Base-by-base conservation (phyloP, 2,329 filamentous ascomycete species). In the Ceratocystiopsis minuta region DNA sequence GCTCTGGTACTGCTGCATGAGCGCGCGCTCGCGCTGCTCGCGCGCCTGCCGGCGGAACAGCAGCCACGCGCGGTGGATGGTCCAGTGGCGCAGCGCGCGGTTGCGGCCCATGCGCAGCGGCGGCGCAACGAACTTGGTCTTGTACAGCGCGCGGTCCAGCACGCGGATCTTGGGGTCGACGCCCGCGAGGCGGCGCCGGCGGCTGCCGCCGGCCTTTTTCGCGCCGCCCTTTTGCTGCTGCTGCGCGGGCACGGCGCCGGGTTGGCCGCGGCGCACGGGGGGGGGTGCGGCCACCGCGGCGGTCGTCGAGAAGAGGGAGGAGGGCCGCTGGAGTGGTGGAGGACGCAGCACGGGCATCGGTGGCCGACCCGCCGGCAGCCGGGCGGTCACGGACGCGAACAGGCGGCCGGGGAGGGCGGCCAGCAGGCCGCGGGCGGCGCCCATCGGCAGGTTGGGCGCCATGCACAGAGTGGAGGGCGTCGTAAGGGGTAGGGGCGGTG, bases 11-110 rank as follows among this genome's bases (percentile, higher is more conserved):
- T 77, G 70, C 46, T 82, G 69, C 63, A 85, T 75, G 38, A 95
- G 70, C 57, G 87, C 83, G 42, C 68, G 63, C 56, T 82, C 70
- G 40, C 75, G 69, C 33, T 65, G 62, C 49, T 71, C 66, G 39
- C 77, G 76, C 53, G 77, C 70, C 56, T 81, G 72, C 51, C 78
- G 71, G 53, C 78, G 76, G 62, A 80, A 80, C 28, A 96, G 68
- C 53, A 83, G 70, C 85, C 87, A 96, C 17, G 88, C 88, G 52
- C 90, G 86, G 67, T 96, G 87, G 60, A 98, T 96, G 40, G 90
- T 96, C 90, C 90, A 98, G 68, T 98, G 90, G 38, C 90, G 83
- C 49, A 98, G 76, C 60, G 77, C 73, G 43, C 90, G 78, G 60
- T 80, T 81, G 52, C 88, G 85, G 35, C 76, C 85, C 72, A 96